phyloP scores from a whole-genome alignment of 2,329 filamentous ascomycete species.

The Hypoxylon sp. region DNA sequence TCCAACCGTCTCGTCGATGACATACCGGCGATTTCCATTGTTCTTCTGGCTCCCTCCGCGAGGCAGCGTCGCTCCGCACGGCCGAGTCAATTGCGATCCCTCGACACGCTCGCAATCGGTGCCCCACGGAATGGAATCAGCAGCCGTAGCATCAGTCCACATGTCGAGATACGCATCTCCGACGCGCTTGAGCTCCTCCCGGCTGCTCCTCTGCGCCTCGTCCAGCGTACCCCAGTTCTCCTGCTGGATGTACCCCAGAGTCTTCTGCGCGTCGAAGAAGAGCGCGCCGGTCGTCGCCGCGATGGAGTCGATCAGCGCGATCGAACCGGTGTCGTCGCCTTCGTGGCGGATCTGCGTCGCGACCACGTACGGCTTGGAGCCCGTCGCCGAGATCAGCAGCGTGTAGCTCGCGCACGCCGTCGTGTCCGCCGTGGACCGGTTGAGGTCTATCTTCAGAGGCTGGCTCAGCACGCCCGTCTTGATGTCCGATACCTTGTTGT shows the following conservation, averaged over 20 bases:
- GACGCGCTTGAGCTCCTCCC: slow-evolving; percentile 52
- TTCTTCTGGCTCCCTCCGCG: slow-evolving; percentile 49
- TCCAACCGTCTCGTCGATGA: slow-evolving; percentile 54
- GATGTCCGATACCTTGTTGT: slow-evolving; percentile 47
- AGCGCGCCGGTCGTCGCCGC: slow-evolving; percentile 54
- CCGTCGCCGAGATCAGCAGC: slow-evolving; percentile 52
- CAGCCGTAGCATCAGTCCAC: slow-evolving; percentile 54
- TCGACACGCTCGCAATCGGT: slow-evolving; percentile 54
- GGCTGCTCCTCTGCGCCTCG: slow-evolving; percentile 43
- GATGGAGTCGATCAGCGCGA: slow-evolving; percentile 53
- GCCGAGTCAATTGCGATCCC: slow-evolving; percentile 50
- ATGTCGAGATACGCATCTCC: slow-evolving; percentile 56
- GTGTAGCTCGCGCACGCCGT: slow-evolving; percentile 53
- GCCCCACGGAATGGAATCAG: slow-evolving; percentile 54
- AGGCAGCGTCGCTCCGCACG: slow-evolving; percentile 50
- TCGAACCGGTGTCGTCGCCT: slow-evolving; percentile 43
- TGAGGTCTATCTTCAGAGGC: slow-evolving; percentile 47
- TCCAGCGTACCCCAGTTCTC: slow-evolving; percentile 52
- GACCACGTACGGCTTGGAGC: slow-evolving; percentile 52
- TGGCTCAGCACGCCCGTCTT: slow-evolving; percentile 44
- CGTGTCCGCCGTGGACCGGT: slow-evolving; percentile 47
- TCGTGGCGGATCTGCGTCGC: slow-evolving; percentile 54
- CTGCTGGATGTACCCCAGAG: slow-evolving; percentile 50
- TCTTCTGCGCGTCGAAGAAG: slow-evolving; percentile 54
- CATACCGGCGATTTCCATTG: slow-evolving; percentile 53